phyloP scores from a whole-genome alignment of 305 asterid species.

The Fraxinus sp. region DNA sequence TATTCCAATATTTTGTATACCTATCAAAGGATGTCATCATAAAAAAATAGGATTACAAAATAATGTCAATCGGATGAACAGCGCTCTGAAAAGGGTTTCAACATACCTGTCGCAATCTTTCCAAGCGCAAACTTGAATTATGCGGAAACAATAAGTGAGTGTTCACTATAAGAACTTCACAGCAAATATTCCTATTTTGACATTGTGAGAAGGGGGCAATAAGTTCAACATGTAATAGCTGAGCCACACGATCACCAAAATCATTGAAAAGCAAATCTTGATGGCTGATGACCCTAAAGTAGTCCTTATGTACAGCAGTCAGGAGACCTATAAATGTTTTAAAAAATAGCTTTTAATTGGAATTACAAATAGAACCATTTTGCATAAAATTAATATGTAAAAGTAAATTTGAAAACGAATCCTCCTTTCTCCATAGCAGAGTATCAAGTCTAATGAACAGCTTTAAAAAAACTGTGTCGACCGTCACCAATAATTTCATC shows the following conservation, averaged over 20 bases:
- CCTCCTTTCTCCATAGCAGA: not conserved
- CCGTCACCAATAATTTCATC: not conserved
- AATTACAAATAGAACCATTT: not conserved
- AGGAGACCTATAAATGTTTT: constrained; percentile 58
- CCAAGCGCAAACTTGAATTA: constrained; percentile 79
- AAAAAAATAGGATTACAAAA: not conserved
- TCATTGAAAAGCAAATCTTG: constrained; percentile 81
- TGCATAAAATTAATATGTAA: not conserved
- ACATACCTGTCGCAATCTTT: constrained; percentile 88
- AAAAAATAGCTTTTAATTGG: not conserved
- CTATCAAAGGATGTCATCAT: constrained; percentile 33
- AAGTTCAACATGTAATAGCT: constrained; percentile 79
- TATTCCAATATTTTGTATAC: constrained; percentile 85
- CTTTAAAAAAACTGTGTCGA: not conserved
- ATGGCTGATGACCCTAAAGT: constrained; percentile 71
- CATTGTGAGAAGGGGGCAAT: constrained; percentile 54
- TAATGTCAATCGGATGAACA: not conserved
- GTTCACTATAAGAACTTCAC: constrained; percentile 87
- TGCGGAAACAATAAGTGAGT: constrained; percentile 42
- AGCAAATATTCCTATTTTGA: constrained; percentile 51
- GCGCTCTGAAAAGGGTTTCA: not conserved
- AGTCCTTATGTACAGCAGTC: constrained; percentile 85
- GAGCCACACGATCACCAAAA: constrained; percentile 98
- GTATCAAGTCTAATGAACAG: not conserved
- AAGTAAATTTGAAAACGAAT: not conserved